These are phyloP conservation scores for Millerozyma acaciae DNA, from an alignment of 805 yeast genomes.

Conservation along the genomic window DNA sequence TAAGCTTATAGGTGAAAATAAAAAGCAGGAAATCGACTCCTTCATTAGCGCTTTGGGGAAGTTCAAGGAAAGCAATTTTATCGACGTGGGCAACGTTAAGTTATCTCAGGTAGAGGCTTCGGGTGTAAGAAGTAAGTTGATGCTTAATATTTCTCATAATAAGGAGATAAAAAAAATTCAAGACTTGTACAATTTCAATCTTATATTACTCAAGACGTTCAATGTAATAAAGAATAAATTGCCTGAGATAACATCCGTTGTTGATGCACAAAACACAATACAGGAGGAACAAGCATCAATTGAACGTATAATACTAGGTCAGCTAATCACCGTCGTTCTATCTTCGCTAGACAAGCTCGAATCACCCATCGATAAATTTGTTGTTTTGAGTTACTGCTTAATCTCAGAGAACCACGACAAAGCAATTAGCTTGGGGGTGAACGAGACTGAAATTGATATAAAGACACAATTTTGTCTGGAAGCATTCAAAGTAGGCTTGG, in stretches of 20 bases:
- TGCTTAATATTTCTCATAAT: conserved; percentile 16
- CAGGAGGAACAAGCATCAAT: conserved; percentile 18
- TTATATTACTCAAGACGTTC: conserved; percentile 15
- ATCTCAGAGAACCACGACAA: conserved; percentile 5
- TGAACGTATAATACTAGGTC: conserved; percentile 12
- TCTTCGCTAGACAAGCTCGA: conserved; percentile 12
- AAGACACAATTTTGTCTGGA: conserved; percentile 31
- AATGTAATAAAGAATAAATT: conserved; percentile 4
- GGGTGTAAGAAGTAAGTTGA: conserved; percentile 5
- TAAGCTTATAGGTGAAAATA: conserved; percentile 5
- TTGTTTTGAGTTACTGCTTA: conserved; percentile 14
- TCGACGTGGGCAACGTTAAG: conserved; percentile 2
- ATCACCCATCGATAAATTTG: conserved; percentile 19
- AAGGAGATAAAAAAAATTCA: conserved; percentile 18
- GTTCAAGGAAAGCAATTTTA: conserved; percentile 13
- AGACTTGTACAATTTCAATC: conserved; percentile 18
- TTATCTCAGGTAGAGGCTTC: not conserved
- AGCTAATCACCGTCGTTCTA: conserved; percentile 18
- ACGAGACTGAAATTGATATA: conserved; percentile 19
- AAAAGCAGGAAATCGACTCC: conserved; percentile 5
- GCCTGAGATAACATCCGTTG: conserved; percentile 4
- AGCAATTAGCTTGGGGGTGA: conserved; percentile 7
- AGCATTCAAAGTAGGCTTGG: conserved; percentile 19
- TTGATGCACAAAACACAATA: conserved; percentile 2
- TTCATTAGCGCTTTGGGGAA: conserved; percentile 13